Percentiles rank a stretch among this genome's conserved stretches.
Conservation (phyloP, 352 stramenopile species). For the Globisporangium okanoganense region DNA sequence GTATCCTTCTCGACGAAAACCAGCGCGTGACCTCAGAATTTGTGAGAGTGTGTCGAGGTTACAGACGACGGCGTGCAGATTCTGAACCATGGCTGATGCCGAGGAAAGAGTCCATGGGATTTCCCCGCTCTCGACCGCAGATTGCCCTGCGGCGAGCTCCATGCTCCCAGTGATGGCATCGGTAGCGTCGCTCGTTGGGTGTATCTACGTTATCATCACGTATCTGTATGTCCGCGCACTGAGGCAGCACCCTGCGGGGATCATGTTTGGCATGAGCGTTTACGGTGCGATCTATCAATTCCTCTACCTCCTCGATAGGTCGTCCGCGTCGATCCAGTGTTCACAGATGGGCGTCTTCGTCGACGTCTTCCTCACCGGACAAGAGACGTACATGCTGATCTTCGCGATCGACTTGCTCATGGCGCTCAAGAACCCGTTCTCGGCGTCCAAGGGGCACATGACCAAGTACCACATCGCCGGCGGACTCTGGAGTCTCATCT, state of each 20-base stretch:
- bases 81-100: constrained; percentile 9
- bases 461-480: constrained; percentile 76
- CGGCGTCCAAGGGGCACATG: constrained; percentile 74
- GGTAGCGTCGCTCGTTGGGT: constrained; percentile 60
- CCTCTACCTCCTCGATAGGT: constrained; percentile 59
- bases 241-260: constrained; percentile 74
- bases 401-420: constrained; percentile 83
- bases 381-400: constrained; percentile 88
- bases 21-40: not conserved
- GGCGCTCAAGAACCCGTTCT: constrained; percentile 85
- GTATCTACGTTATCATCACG: constrained; percentile 73
- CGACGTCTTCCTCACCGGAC: constrained; percentile 78
- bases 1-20: not conserved
- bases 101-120: constrained; percentile 2
- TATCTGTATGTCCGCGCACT: constrained; percentile 65
- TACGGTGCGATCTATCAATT: constrained; percentile 84
- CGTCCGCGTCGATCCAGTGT: constrained; percentile 42
- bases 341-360: constrained; percentile 62
- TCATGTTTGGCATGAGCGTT: constrained; percentile 86
- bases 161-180: constrained; percentile 65
- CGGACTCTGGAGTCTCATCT: constrained; percentile 65
- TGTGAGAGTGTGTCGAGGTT: too few species aligned
- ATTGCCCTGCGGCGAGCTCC: constrained; percentile 41
- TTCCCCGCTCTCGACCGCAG: constrained; percentile 11
- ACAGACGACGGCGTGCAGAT: too few species aligned